These are phyloP conservation scores for Lactifluus volemus DNA, from an alignment of 768 basidiomycete species.

Conservation along the genomic window DNA sequence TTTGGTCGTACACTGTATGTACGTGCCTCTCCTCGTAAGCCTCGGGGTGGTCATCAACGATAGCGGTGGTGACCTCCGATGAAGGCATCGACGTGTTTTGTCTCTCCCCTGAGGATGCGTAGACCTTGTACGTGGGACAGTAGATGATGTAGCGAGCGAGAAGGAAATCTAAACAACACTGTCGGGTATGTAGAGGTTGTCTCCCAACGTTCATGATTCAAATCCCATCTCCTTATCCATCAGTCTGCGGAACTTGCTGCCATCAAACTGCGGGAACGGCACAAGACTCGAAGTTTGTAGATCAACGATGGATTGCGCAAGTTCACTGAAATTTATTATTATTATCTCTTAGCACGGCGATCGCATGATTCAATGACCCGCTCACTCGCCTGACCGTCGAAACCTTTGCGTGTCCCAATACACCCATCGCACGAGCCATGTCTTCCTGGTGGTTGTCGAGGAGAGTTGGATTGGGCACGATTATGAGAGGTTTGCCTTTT, in stretches of 20 bases:
- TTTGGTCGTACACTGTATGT: conserved; percentile 75
- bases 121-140: background rate
- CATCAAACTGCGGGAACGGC: conserved; percentile 63
- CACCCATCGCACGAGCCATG: conserved; percentile 60
- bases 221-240: conserved; percentile 80
- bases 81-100: conserved; percentile 25
- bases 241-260: conserved; percentile 52
- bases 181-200: background rate
- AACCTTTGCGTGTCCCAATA: conserved; percentile 47
- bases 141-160: background rate
- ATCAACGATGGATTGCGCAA: conserved; percentile 44
- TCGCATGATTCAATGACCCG: background rate
- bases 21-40: conserved; percentile 69
- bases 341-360: background rate
- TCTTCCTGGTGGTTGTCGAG: conserved; percentile 93
- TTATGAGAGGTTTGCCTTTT: conserved; percentile 66
- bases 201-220: background rate
- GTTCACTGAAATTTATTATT: conserved; percentile 32
- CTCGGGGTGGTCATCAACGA: conserved; percentile 41
- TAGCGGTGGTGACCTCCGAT: conserved; percentile 23
- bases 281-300: conserved; percentile 39
- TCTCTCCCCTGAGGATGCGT: background rate
- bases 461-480: conserved; percentile 81
- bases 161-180: background rate
- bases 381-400: conserved; percentile 49